Evolutionary conservation across 495 filamentous ascomycete genomes (phyloP).

Genomic region (Trichoderma erinaceum): DNA sequence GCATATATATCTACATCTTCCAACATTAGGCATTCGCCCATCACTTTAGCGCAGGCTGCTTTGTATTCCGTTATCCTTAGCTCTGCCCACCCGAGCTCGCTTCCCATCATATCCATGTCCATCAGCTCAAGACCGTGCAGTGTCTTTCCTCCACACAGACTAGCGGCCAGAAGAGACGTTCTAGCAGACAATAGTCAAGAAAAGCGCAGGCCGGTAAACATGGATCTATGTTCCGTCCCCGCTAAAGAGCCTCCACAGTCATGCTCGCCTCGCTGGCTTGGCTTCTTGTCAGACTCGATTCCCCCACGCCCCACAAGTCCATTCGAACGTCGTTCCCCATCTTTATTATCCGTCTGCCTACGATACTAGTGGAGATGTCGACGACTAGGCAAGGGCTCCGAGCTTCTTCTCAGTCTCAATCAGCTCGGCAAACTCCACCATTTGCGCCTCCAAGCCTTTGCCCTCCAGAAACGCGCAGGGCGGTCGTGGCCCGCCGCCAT

Average conservation of each 20-base stretch:
- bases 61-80: not conserved
- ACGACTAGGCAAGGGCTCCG: not conserved
- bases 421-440: conserved; percentile 2
- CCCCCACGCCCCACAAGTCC: conserved; percentile 10
- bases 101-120: not conserved
- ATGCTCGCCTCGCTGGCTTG: not conserved
- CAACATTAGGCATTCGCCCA: not conserved
- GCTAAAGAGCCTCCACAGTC: not conserved
- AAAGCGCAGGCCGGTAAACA: not conserved
- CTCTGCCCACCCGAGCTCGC: not conserved
- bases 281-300: not conserved
- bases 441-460: conserved; percentile 35
- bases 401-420: conserved; percentile 8
- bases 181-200: not conserved
- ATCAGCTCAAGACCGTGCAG: not conserved
- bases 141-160: not conserved
- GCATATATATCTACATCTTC: not conserved
- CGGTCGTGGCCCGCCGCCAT: conserved; percentile 62
- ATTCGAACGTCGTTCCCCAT: not conserved
- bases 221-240: conserved; percentile 2
- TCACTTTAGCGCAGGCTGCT: not conserved
- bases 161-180: not conserved
- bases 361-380: not conserved
- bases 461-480: conserved; percentile 54
- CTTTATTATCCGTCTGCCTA: not conserved